These are phyloP conservation scores for Sporisorium reilianum DNA, from an alignment of 1,284 basidiomycete species.

Conservation along the genomic window DNA sequence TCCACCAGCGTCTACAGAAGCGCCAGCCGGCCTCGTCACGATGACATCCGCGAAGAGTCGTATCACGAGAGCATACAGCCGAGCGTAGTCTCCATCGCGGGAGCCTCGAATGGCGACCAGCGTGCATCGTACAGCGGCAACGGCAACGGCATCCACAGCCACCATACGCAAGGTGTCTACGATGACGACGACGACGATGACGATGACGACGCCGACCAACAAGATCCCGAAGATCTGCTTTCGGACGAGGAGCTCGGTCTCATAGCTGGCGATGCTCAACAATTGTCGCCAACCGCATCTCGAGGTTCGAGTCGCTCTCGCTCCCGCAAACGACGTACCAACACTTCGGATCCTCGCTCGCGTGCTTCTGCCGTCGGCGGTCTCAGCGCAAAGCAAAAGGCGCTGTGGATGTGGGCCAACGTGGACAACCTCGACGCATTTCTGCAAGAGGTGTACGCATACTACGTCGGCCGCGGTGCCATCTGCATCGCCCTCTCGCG, in stretches of 20 bases:
- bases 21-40: constrained; percentile 21
- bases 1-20: constrained; percentile 30
- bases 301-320: constrained; percentile 26
- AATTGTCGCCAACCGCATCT: constrained; percentile 3
- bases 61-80: constrained; percentile 19
- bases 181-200: constrained; percentile 32
- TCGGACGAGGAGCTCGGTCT: constrained; percentile 46
- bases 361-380: constrained; percentile 40
- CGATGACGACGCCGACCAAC: constrained; percentile 30
- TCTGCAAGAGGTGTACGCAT: constrained; percentile 92
- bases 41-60: constrained; percentile 41
- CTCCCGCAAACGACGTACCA: constrained; percentile 17
- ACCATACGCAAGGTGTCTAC: not conserved
- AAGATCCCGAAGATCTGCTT: constrained; percentile 39
- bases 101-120: not conserved
- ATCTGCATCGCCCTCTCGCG: constrained; percentile 90
- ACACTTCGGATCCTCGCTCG: constrained; percentile 26
- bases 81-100: constrained; percentile 14
- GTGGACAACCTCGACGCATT: constrained; percentile 95
- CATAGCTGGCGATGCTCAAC: constrained; percentile 20
- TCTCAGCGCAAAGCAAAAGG: constrained; percentile 69
- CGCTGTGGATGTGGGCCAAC: constrained; percentile 98
- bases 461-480: constrained; percentile 95
- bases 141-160: not conserved
- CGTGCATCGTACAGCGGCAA: not conserved